phyloP scores from a whole-genome alignment of 768 basidiomycete species.

The Auriscalpium vulgare region DNA sequence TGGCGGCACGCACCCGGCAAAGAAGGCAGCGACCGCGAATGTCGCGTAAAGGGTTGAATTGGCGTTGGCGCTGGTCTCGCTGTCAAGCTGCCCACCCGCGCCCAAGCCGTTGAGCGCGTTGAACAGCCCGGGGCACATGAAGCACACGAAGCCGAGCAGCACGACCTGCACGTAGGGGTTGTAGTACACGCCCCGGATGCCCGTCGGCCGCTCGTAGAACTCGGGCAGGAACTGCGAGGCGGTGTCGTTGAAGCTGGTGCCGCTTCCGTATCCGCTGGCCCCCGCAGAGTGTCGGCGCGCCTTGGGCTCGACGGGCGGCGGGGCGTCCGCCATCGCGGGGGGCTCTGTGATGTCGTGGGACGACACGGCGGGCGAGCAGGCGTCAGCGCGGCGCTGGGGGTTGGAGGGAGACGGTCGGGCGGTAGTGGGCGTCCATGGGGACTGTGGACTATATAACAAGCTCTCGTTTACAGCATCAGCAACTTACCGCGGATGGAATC shows the following conservation, averaged over 20 bases:
- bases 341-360: neutral
- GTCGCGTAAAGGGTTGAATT: slow-evolving; percentile 61
- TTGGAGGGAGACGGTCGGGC: too few relatives aligned
- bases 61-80: slow-evolving; percentile 59
- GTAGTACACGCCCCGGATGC: slow-evolving; percentile 49
- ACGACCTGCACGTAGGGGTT: slow-evolving; percentile 50
- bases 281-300: neutral
- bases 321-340: neutral
- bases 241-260: neutral
- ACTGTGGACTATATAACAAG: too few relatives aligned
- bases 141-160: slow-evolving; percentile 64
- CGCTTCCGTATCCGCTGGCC: slow-evolving; percentile 1
- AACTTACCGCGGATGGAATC: too few relatives aligned
- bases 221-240: slow-evolving; percentile 1
- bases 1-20: slow-evolving; percentile 49
- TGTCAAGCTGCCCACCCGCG: slow-evolving; percentile 66
- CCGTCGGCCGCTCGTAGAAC: slow-evolving; percentile 40
- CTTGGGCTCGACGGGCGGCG: neutral
- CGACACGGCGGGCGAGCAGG: too few relatives aligned
- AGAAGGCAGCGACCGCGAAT: slow-evolving; percentile 56
- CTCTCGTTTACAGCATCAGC: too few relatives aligned
- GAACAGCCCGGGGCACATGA: slow-evolving; percentile 57
- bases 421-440: too few relatives aligned
- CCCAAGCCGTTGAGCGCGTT: slow-evolving; percentile 78
- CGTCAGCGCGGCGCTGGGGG: too few relatives aligned